Percentiles rank a stretch among this genome's conserved stretches.
phyloP scores from a whole-genome alignment of 1,139 yeast genomes.

The Suhomyces guaymorum region DNA sequence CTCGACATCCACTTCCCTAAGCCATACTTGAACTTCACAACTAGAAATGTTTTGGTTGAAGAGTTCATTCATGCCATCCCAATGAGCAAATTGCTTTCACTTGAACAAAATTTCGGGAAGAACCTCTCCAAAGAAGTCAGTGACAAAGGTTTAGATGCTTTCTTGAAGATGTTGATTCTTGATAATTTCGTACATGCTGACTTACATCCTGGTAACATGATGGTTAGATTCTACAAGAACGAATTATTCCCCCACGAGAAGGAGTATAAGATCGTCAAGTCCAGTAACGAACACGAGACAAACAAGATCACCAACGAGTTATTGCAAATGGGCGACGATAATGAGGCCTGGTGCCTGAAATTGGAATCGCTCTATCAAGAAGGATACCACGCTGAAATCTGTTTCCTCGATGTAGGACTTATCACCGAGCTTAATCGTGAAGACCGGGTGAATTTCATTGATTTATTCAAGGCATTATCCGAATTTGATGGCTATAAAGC shows the following conservation, averaged over 20 bases:
- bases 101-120: slow-evolving; percentile 46
- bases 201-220: slow-evolving; percentile 93
- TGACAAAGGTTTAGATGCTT: slow-evolving; percentile 86
- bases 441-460: slow-evolving; percentile 84
- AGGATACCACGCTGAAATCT: slow-evolving; percentile 82
- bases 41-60: slow-evolving; percentile 78
- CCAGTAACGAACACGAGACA: slow-evolving; percentile 48
- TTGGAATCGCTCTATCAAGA: slow-evolving; percentile 53
- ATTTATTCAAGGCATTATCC: slow-evolving; percentile 82
- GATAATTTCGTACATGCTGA: slow-evolving; percentile 97
- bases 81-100: slow-evolving; percentile 62
- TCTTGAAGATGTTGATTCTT: slow-evolving; percentile 84
- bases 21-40: slow-evolving; percentile 66
- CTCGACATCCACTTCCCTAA: slow-evolving; percentile 78
- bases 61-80: slow-evolving; percentile 84
- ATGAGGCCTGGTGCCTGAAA: slow-evolving; percentile 51
- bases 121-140: slow-evolving; percentile 74
- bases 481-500: slow-evolving; percentile 93
- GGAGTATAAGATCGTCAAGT: slow-evolving; percentile 49
- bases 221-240: slow-evolving; percentile 70
- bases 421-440: slow-evolving; percentile 81
- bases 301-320: slow-evolving; percentile 51
- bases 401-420: slow-evolving; percentile 90
- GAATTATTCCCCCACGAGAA: slow-evolving; percentile 46
- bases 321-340: slow-evolving; percentile 34